phyloP scores from a whole-genome alignment of 2,329 filamentous ascomycete species.

The Botrytis porri region DNA sequence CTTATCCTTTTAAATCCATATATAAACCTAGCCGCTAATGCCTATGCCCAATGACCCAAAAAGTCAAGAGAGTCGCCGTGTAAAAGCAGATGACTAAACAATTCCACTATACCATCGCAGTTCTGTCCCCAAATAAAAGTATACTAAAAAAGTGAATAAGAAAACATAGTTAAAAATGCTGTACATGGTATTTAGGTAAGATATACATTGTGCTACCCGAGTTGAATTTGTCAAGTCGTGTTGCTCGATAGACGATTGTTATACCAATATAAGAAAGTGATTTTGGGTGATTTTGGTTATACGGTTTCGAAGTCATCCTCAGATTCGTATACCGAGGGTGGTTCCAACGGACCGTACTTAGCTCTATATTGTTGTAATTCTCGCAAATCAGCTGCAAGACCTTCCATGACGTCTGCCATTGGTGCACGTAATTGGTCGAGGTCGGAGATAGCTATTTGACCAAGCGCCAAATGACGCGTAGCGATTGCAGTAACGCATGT shows the following conservation, averaged over 20 bases:
- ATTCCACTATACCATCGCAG: not conserved
- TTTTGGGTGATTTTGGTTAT: not conserved
- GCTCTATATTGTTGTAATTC: constrained; percentile 61
- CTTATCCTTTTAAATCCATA: constrained; percentile 17
- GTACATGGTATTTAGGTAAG: constrained; percentile 10
- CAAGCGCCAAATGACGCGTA: constrained; percentile 74
- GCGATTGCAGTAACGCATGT: constrained; percentile 76
- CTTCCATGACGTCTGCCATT: constrained; percentile 68
- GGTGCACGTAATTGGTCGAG: constrained; percentile 74
- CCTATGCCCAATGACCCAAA: constrained; percentile 13
- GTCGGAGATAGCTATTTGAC: constrained; percentile 58
- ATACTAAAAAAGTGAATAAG: constrained; percentile 11
- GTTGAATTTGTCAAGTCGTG: not conserved
- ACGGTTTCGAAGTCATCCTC: constrained; percentile 15
- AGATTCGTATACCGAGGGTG: not conserved
- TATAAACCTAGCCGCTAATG: constrained; percentile 15
- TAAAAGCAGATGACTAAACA: constrained; percentile 1
- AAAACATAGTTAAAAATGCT: constrained; percentile 15
- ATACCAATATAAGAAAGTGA: not conserved
- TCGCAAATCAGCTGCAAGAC: constrained; percentile 58
- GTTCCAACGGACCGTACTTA: constrained; percentile 25
- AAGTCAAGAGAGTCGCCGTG: constrained; percentile 8
- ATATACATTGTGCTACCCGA: constrained; percentile 11
- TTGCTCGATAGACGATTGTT: not conserved
- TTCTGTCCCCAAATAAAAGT: constrained; percentile 14